Percentiles rank a stretch among this genome's conserved stretches.
Evolutionary conservation across 164 flowering plant species (phyloP).

Genomic region (Kingdonia uniflora): DNA sequence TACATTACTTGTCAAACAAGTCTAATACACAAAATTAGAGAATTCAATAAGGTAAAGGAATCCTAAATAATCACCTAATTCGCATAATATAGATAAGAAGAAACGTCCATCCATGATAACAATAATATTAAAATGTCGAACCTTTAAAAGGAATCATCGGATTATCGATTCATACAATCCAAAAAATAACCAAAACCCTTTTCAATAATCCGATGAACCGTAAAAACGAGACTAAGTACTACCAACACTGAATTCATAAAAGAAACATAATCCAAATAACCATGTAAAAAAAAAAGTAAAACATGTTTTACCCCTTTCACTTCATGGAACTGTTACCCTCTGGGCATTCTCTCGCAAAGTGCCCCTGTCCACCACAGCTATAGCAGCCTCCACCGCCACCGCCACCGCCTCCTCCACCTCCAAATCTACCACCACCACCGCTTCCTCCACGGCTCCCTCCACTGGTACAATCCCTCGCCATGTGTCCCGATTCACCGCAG

Average conservation of each 20-base stretch:
- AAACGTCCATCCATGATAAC: no score
- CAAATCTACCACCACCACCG: conserved; percentile 2
- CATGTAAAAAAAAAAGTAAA: background rate
- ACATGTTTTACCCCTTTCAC: background rate
- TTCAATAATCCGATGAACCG: no score
- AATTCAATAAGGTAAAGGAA: no score
- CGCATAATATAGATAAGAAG: no score
- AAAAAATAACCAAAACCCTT: no score
- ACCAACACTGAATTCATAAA: background rate
- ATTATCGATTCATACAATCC: no score
- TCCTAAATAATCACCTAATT: no score
- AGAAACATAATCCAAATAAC: background rate
- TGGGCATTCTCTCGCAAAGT: conserved; percentile 52
- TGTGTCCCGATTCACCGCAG: conserved; percentile 33
- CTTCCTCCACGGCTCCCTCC: conserved; percentile 19
- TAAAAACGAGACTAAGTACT: no score
- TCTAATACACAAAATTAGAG: no score
- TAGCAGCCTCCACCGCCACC: conserved; percentile 12
- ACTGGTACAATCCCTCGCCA: conserved; percentile 24
- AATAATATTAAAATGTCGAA: no score
- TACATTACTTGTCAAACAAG: no score
- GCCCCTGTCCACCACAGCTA: conserved; percentile 13
- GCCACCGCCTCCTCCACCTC: conserved; percentile 6
- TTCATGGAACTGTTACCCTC: background rate
- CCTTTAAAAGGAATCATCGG: no score